A percentile compares a stretch with the other conserved stretches of the same genome.
Evolutionary conservation across 805 yeast genomes (phyloP).

Genomic region (Nakazawaea anatomiae): DNA sequence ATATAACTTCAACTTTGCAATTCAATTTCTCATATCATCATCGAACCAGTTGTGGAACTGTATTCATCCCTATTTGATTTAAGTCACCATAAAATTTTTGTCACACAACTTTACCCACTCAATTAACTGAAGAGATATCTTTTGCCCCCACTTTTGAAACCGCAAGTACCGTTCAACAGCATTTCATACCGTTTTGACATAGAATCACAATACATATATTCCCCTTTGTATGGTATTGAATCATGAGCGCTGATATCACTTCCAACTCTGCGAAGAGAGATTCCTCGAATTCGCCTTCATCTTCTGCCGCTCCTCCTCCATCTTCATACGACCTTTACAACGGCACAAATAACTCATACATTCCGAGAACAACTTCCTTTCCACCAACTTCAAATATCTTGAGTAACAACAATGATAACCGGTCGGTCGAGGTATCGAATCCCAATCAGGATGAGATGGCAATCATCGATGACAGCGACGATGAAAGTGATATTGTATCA

Average conservation of each 20-base stretch:
- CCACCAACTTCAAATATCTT: background rate
- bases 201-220: too few relatives aligned
- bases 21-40: too few relatives aligned
- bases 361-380: conserved; percentile 3
- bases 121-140: background rate
- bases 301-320: background rate
- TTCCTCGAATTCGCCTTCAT: background rate
- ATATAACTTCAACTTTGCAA: background rate
- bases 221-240: too few relatives aligned
- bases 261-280: background rate
- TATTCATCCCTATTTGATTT: background rate
- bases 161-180: background rate
- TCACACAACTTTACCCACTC: background rate
- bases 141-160: background rate
- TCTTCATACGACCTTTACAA: background rate
- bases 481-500: background rate
- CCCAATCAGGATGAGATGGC: background rate
- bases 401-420: background rate
- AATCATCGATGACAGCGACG: conserved; percentile 2
- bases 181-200: background rate
- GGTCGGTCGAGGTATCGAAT: background rate
- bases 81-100: background rate
- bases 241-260: background rate
- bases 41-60: background rate
- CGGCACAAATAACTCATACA: background rate